Conservation (phyloP, 2,329 filamentous ascomycete genomes). For the Venturia carpophila region DNA sequence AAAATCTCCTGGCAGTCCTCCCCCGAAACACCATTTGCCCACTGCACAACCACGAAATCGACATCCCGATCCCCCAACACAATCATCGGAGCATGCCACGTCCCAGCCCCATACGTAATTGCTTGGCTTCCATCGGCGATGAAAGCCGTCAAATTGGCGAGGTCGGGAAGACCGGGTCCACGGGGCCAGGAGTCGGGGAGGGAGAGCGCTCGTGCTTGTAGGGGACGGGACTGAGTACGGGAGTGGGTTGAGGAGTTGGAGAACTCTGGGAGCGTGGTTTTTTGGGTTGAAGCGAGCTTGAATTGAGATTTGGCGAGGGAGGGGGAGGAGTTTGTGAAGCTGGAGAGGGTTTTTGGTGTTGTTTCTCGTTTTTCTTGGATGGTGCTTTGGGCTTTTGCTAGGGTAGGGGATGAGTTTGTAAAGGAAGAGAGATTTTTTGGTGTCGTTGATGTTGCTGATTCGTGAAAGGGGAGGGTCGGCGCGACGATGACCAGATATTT, state of each 20-base stretch:
- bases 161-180: conserved; percentile 60
- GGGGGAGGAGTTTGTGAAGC: conserved; percentile 30
- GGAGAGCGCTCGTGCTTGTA: conserved; percentile 22
- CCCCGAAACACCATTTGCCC: conserved; percentile 67
- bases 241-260: not conserved
- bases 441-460: not conserved
- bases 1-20: conserved; percentile 77
- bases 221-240: no score
- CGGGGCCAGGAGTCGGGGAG: conserved; percentile 28
- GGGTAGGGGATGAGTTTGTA: not conserved
- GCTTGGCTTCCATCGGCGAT: conserved; percentile 70
- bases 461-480: conserved; percentile 45
- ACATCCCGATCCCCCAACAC: conserved; percentile 63
- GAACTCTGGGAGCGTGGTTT: no score
- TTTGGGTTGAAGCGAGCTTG: conserved; percentile 28
- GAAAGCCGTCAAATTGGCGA: conserved; percentile 65
- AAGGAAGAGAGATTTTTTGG: not conserved
- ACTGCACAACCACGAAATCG: conserved; percentile 86
- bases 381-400: conserved; percentile 22
- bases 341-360: conserved; percentile 30
- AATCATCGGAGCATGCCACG: conserved; percentile 96
- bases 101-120: conserved; percentile 84
- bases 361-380: conserved; percentile 23
- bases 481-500: conserved; percentile 83
- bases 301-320: conserved; percentile 45